Conservation (phyloP, 495 filamentous ascomycete genomes). For the Glonium stellatum region DNA sequence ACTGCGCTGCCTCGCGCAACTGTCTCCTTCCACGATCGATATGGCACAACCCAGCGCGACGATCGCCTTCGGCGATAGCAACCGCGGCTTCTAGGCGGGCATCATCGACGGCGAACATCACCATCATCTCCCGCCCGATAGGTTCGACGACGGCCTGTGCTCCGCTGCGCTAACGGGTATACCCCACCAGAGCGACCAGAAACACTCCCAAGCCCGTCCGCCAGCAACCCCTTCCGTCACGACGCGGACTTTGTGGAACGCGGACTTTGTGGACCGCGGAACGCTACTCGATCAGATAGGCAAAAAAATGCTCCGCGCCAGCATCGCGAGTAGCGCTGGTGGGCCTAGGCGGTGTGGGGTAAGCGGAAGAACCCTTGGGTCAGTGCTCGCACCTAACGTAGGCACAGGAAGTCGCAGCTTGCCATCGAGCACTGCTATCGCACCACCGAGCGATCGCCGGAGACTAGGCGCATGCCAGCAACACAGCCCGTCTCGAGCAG, state of each 20-base stretch:
- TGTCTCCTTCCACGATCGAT: no score
- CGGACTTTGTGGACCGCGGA: constrained; percentile 41
- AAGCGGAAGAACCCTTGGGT: constrained; percentile 9
- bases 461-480: constrained; percentile 28
- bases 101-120: no score
- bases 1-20: no score
- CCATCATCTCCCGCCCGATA: no score
- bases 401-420: constrained; percentile 47
- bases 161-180: no score
- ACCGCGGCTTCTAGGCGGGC: no score
- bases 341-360: constrained; percentile 44
- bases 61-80: no score
- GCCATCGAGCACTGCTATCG: constrained; percentile 46
- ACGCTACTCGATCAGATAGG: constrained; percentile 32
- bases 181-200: no score
- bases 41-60: no score
- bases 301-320: constrained; percentile 19
- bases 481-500: constrained; percentile 25
- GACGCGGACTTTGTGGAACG: constrained; percentile 41
- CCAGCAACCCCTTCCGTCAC: constrained; percentile 29
- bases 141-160: no score
- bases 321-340: constrained; percentile 7
- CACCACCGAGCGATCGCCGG: constrained; percentile 24
- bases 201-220: no score
- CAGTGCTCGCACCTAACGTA: constrained; percentile 4